phyloP scores from a whole-genome alignment of 164 flowering plant genomes.

The Brasenia schreberi region DNA sequence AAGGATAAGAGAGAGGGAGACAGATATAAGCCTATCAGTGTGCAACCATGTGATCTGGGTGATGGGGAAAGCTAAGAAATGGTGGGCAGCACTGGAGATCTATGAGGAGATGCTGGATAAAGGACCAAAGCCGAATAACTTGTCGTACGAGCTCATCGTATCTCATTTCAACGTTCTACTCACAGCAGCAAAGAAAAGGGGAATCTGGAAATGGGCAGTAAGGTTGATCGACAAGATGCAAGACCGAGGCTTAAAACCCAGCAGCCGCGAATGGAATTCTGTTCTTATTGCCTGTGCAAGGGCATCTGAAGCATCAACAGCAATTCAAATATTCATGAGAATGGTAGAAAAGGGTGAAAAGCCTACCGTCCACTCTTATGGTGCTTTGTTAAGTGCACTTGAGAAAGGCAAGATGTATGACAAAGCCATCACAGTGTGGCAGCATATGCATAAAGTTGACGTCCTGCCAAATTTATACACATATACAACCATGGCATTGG shows the following conservation, averaged over 20 bases:
- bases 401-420: constrained; percentile 85
- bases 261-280: constrained; percentile 86
- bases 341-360: constrained; percentile 88
- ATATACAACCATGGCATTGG: constrained; percentile 81
- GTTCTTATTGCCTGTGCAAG: constrained; percentile 94
- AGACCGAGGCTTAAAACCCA: constrained; percentile 77
- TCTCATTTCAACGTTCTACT: constrained; percentile 79
- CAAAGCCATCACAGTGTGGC: constrained; percentile 77
- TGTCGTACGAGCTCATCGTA: constrained; percentile 65
- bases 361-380: constrained; percentile 84
- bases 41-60: constrained; percentile 94
- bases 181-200: constrained; percentile 60
- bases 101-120: constrained; percentile 82
- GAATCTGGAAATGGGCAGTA: constrained; percentile 94
- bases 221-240: constrained; percentile 85
- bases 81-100: constrained; percentile 98
- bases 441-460: constrained; percentile 81
- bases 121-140: constrained; percentile 82
- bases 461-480: constrained; percentile 71
- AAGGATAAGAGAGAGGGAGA: constrained; percentile 48
- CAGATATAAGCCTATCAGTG: constrained; percentile 70
- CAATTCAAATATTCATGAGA: constrained; percentile 67
- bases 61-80: constrained; percentile 90
- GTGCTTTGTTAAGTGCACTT: constrained; percentile 90
- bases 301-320: constrained; percentile 80